phyloP scores from a whole-genome alignment of 2,329 filamentous ascomycete genomes.

The Corynespora cassiicola region DNA sequence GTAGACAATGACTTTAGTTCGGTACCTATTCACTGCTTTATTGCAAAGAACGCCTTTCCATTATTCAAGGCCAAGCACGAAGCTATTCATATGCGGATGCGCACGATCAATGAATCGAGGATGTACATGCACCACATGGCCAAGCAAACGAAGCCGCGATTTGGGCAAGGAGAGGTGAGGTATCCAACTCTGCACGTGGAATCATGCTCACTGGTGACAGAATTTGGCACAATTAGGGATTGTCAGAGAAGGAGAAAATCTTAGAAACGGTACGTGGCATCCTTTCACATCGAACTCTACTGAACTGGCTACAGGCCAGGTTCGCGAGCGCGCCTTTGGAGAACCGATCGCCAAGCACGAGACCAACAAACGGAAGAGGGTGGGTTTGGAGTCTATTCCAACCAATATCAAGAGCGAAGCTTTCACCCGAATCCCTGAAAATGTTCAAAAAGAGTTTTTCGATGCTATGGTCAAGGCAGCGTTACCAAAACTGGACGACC shows the following conservation, averaged over 20 bases:
- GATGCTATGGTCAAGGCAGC: constrained; percentile 29
- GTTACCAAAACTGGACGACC: constrained; percentile 36
- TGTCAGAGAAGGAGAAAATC: too few species aligned
- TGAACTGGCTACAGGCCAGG: not conserved
- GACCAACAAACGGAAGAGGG: constrained; percentile 31
- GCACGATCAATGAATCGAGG: constrained; percentile 31
- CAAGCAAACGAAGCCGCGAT: constrained; percentile 12
- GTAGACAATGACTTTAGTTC: constrained; percentile 22
- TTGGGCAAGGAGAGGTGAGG: constrained; percentile 33
- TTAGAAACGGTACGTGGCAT: too few species aligned
- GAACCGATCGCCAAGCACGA: constrained; percentile 25
- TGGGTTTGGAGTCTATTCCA: constrained; percentile 28
- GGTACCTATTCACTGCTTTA: constrained; percentile 28
- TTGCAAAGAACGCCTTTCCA: constrained; percentile 25
- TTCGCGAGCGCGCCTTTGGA: constrained; percentile 13
- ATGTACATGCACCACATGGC: constrained; percentile 24
- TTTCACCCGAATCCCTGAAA: constrained; percentile 27
- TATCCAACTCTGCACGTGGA: not conserved
- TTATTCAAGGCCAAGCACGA: constrained; percentile 35
- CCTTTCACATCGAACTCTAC: too few species aligned
- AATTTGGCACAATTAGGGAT: too few species aligned
- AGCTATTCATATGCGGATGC: constrained; percentile 22
- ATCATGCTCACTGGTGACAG: too few species aligned
- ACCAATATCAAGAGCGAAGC: constrained; percentile 26
- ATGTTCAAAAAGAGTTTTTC: constrained; percentile 35